Evolutionary conservation across 192 early-diverging fungal species (phyloP).

Genomic region (Oehlia diaphana): DNA sequence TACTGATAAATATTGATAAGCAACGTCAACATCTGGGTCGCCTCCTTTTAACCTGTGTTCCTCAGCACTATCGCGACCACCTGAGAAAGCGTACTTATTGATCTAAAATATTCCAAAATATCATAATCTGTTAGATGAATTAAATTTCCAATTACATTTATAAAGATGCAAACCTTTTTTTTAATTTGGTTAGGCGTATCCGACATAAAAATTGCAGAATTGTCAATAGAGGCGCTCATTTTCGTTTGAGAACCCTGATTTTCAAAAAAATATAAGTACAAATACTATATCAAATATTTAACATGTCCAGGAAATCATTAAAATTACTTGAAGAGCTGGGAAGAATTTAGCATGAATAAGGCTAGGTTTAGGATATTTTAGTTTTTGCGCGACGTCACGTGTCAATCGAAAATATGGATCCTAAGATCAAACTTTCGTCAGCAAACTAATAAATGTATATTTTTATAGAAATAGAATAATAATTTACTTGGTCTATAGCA

Average conservation of each 20-base stretch:
- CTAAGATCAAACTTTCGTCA: constrained; percentile 1
- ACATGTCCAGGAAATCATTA: neutral
- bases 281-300: neutral
- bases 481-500: constrained; percentile 84
- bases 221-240: constrained; percentile 90
- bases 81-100: constrained; percentile 93
- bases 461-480: neutral
- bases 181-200: constrained; percentile 93
- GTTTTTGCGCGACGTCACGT: constrained; percentile 84
- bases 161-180: constrained; percentile 65
- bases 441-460: neutral
- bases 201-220: constrained; percentile 89
- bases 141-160: neutral
- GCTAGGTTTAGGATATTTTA: constrained; percentile 96
- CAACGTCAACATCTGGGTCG: constrained; percentile 92
- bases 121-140: neutral
- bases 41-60: constrained; percentile 81
- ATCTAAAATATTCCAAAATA: constrained; percentile 49
- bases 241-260: constrained; percentile 82
- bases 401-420: constrained; percentile 99
- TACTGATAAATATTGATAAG: constrained; percentile 92
- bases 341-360: constrained; percentile 95
- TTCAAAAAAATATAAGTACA: neutral
- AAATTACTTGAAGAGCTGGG: constrained; percentile 76
- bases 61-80: constrained; percentile 85